Evolutionary conservation across 345 rosid species (phyloP), one percentile per base, ranked within the genome.

Genomic region (Geranium rotundifolium): DNA sequence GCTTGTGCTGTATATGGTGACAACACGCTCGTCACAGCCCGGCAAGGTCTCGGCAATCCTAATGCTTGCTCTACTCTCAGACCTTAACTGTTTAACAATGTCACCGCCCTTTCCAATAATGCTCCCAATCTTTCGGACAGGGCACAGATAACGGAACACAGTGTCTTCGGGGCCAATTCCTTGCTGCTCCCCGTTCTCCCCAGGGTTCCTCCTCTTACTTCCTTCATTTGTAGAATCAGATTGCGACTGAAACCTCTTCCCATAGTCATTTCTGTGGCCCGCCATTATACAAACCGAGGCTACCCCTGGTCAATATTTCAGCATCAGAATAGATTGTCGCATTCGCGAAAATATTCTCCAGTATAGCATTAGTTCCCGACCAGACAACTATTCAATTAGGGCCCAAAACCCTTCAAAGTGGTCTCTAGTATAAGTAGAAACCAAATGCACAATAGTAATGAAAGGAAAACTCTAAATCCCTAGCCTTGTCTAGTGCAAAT

Each of bases 81-180:
- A 63, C 56, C 97, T 82, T 60, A 93, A 71, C 64, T 90, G 97
- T 86, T 90, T 88, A 14, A 93, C 90, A 65, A 90, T 93, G 19
- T 90, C 99, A 29, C 97, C 97, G 66, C 99, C 99, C 57, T 80
- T 77, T 49, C 99, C 99, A 57, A 93, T 93, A 31, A 93, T 84
- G 68, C 96, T 90, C 68, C 99, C 99, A 66, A 93, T 88, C 80
- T 85, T 93, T 76, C 77, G 80, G 27, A 72, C 75, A 0, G 97
- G 97, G 71, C 97, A 93, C 52, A 93, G 67, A 77, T 90, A 93
- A 7, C 97, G 76, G 61, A 72, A 93, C 4, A 93, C 97, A 0
- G 97, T 86, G 67, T 93, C 99, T 30, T 85, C 86, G 0, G 82
- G 69, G 71, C 76, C 78, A 20, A 93, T 86, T 19, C 66, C 75